These are phyloP conservation scores for Eucalyptus camaldulensis DNA, from an alignment of 345 rosid genomes.

Conservation along the genomic window DNA sequence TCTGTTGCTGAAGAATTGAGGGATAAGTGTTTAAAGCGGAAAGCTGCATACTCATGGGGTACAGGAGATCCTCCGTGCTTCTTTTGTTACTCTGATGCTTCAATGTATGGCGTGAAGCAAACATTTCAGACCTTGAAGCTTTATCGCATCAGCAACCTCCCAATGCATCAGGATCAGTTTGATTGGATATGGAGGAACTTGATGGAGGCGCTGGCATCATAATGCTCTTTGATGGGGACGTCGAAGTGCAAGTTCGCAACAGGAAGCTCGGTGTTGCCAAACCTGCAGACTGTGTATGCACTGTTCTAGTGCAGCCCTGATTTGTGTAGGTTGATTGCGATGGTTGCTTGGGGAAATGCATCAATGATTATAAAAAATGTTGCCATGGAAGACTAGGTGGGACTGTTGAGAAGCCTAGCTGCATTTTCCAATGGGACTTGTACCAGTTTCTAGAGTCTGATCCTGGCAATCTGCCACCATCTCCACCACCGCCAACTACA, in stretches of 20 bases:
- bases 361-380: neutral
- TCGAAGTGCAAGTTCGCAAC: neutral
- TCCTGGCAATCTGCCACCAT: fast-evolving
- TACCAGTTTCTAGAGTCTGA: neutral
- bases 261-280: neutral
- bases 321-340: neutral
- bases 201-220: fast-evolving
- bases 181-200: neutral
- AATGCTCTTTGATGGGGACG: neutral
- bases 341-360: neutral
- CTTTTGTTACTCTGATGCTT: neutral
- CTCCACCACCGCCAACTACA: neutral
- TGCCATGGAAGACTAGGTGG: neutral
- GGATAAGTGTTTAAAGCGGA: neutral
- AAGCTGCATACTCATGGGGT: neutral
- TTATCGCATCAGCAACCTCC: fast-evolving
- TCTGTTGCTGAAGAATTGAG: neutral
- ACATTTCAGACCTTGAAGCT: neutral
- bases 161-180: neutral
- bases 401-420: neutral
- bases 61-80: neutral
- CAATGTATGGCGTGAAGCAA: neutral
- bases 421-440: neutral
- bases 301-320: neutral
- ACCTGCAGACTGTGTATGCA: neutral